Conservation (phyloP, 2,329 filamentous ascomycete species). For the Penicillium frequentans region DNA sequence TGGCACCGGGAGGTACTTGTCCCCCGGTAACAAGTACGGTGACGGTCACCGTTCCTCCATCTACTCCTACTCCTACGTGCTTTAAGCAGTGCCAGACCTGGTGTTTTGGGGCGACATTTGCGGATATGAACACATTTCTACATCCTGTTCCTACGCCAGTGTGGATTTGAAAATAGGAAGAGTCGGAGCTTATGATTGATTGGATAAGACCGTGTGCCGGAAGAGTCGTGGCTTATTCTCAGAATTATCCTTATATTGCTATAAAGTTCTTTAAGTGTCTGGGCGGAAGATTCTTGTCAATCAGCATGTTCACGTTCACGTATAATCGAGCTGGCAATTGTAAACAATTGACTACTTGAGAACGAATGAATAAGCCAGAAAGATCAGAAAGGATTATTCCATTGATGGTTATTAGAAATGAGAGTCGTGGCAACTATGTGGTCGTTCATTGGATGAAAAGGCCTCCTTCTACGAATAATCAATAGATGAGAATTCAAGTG, state of each 20-base stretch:
- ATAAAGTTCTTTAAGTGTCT: not conserved
- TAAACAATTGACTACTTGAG: not conserved
- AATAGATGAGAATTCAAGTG: too few relatives aligned
- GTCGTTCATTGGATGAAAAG: too few relatives aligned
- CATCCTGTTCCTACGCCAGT: not conserved
- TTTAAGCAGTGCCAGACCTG: constrained; percentile 3
- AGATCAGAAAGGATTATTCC: too few relatives aligned
- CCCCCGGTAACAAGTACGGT: constrained; percentile 1
- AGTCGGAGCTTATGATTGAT: not conserved
- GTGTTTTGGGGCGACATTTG: constrained; percentile 3
- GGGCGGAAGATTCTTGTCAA: not conserved
- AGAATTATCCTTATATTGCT: not conserved
- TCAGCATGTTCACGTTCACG: not conserved
- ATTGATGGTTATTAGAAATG: too few relatives aligned
- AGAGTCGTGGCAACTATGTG: too few relatives aligned
- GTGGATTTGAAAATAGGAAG: not conserved
- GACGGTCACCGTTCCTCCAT: not conserved
- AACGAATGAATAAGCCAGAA: too few relatives aligned
- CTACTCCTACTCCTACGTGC: not conserved
- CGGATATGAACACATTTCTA: not conserved
- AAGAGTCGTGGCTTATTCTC: not conserved
- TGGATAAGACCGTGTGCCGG: not conserved
- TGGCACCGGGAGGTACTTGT: not conserved
- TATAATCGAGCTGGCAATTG: not conserved
- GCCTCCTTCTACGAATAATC: too few relatives aligned